Evolutionary conservation across 345 rosid genomes (phyloP), one percentile per base, ranked within the genome.

Genomic region (Aethionema arabicum): DNA sequence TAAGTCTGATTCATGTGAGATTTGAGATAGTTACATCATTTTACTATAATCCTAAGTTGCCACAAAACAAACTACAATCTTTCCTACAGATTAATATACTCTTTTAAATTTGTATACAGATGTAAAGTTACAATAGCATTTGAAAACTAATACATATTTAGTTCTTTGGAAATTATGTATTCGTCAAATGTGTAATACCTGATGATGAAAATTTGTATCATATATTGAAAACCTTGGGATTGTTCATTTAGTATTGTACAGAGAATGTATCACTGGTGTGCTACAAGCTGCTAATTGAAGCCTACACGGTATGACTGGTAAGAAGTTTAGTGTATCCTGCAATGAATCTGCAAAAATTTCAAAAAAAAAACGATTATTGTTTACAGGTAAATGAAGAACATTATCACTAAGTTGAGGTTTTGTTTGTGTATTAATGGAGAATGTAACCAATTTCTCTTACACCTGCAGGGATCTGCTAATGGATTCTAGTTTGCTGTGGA

Each of bases 1-100:
- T 47, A 81, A 85, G 59, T 76, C 98, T 5, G 96, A 85, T 54
- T 86, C 96, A n/a, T 88, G 91, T 33, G 93, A 92, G 64, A 63
- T 83, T 67, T 86, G 63, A 72, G 48, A 72, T 42, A 58, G 51
- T 65, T 65, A 52, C 57, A 63, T 70, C 12, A 56, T 33, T 21
- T 49, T 44, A 42, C 13, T 43, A 1, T 51, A 56, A 58, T 58
- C 70, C 32, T 70, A 52, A 50, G 50, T 52, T 49, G 27, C 36
- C 54, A 46, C 49, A 15, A 38, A 30, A 16, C 1, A 7, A 38
- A 36, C 53, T 63, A 61, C 45, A 71, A 16, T 65, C 60, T 52
- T n/a, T 59, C 75, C 75, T 58, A 72, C 61, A 52, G 66, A 0
- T 32, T 45, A 38, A 58, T 59, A 65, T 65, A 46, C 52, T 38